Evolutionary conservation across 2,329 filamentous ascomycete genomes (phyloP).

Genomic region (Apiospora malaysiana): DNA sequence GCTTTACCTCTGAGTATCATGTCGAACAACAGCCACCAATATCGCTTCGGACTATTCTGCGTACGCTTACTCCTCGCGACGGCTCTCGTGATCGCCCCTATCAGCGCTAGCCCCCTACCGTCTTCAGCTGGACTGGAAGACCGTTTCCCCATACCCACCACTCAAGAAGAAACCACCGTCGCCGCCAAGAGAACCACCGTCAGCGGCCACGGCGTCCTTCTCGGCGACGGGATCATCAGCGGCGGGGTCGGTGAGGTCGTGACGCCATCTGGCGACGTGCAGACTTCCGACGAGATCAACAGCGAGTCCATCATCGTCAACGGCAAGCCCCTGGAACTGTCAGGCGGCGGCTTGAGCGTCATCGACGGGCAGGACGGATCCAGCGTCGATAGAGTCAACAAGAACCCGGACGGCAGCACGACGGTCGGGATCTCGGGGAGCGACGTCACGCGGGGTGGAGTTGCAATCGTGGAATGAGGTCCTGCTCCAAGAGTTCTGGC

Average conservation of each 20-base stretch:
- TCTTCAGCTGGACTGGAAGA: not conserved
- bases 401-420: slow-evolving; percentile 12
- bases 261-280: not conserved
- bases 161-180: not conserved
- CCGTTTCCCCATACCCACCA: not conserved
- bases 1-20: not conserved
- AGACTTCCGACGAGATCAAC: slow-evolving; percentile 3
- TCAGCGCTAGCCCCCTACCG: not conserved
- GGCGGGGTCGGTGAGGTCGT: not conserved
- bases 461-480: not conserved
- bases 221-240: slow-evolving; percentile 12
- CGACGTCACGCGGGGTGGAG: slow-evolving; percentile 8
- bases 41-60: not conserved
- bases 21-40: not conserved
- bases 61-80: not conserved
- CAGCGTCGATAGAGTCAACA: not conserved
- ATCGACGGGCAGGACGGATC: not conserved
- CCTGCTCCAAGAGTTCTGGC: not conserved
- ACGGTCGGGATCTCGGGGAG: slow-evolving; percentile 3
- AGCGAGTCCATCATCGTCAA: slow-evolving; percentile 10
- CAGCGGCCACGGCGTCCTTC: slow-evolving; percentile 1
- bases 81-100: not conserved
- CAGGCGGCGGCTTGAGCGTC: not conserved
- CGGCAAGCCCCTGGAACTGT: not conserved
- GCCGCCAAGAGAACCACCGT: not conserved